These are phyloP conservation scores for Naganishia kalamii DNA, from an alignment of 768 basidiomycete genomes.

Conservation along the genomic window DNA sequence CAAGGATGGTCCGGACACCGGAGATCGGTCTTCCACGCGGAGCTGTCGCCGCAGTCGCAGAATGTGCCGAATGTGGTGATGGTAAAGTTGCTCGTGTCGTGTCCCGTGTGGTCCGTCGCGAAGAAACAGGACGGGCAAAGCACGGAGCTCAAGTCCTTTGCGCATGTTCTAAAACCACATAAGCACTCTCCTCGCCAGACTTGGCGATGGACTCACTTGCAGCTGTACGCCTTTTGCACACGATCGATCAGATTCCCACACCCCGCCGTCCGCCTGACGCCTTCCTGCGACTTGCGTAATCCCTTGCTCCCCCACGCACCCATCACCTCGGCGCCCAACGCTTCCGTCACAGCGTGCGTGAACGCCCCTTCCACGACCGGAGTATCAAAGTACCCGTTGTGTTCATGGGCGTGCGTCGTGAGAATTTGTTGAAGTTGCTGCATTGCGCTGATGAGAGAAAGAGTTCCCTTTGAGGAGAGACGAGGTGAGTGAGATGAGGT, in stretches of 20 bases:
- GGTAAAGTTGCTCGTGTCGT: constrained; percentile 52
- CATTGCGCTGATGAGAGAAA: not conserved
- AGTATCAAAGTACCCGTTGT: not conserved
- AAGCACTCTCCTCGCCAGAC: not conserved
- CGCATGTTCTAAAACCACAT: constrained; percentile 65
- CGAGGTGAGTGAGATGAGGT: not conserved
- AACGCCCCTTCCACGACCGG: not conserved
- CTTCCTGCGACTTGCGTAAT: not conserved
- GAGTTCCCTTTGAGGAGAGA: not conserved
- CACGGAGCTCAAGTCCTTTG: constrained; percentile 80
- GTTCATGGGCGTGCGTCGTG: not conserved
- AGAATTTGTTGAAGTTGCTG: not conserved
- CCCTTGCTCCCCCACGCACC: not conserved
- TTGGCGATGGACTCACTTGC: constrained; percentile 61
- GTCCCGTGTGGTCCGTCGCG: constrained; percentile 72
- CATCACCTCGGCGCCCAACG: constrained; percentile 4
- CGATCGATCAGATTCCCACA: constrained; percentile 11
- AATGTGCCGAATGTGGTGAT: constrained; percentile 82
- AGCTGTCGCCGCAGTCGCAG: constrained; percentile 88
- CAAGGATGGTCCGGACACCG: constrained; percentile 72
- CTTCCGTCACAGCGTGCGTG: not conserved
- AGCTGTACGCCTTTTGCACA: constrained; percentile 72
- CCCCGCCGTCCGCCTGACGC: not conserved
- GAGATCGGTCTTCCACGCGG: constrained; percentile 70
- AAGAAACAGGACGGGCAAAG: constrained; percentile 86